Conservation (phyloP, 352 stramenopile species). For the Phytophthora litchii region DNA sequence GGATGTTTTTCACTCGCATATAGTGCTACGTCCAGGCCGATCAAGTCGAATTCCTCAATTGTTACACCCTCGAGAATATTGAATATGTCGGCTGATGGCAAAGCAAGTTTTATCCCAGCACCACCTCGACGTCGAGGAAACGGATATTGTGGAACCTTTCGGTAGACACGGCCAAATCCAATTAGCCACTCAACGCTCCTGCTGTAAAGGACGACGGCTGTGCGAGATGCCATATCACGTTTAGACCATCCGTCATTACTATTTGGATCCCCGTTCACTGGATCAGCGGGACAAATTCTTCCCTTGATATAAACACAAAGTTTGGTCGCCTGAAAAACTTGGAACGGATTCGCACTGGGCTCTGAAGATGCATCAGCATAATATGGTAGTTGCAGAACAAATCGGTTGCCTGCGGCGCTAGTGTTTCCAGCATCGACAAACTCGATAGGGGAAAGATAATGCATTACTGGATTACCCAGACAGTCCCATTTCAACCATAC, state of each 20-base stretch:
- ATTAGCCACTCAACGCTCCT: constrained; percentile 83
- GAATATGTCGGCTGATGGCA: constrained; percentile 19
- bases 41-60: constrained; percentile 64
- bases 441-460: constrained; percentile 59
- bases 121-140: constrained; percentile 28
- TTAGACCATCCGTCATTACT: constrained; percentile 39
- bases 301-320: constrained; percentile 54
- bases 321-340: constrained; percentile 38
- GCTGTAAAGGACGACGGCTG: constrained; percentile 72
- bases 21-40: constrained; percentile 69
- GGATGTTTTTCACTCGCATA: constrained; percentile 76
- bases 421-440: constrained; percentile 24
- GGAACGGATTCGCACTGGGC: constrained; percentile 15
- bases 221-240: constrained; percentile 58
- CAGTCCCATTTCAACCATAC: constrained; percentile 56
- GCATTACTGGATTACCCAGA: constrained; percentile 29
- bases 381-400: constrained; percentile 10
- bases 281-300: constrained; percentile 39
- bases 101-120: background rate
- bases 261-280: constrained; percentile 18
- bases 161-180: constrained; percentile 56
- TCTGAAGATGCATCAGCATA: background rate
- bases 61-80: constrained; percentile 47
- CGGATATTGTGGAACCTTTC: constrained; percentile 35
- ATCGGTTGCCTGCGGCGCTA: constrained; percentile 10